These are phyloP conservation scores for Rubroshorea leprosula DNA, from an alignment of 345 rosid species.

Conservation along the genomic window DNA sequence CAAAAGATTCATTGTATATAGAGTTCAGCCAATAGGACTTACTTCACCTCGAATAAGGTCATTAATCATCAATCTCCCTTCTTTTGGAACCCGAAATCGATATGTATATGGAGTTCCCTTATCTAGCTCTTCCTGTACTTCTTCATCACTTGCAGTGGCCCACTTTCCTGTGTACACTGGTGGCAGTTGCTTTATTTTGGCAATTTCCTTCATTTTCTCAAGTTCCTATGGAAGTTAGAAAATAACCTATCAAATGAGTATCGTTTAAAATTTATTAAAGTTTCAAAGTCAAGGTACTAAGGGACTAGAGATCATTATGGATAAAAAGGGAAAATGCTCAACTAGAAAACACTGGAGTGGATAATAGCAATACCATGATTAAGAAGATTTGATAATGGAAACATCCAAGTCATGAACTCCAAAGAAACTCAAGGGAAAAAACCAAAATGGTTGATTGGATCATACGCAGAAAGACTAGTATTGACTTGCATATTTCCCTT, in stretches of 20 bases:
- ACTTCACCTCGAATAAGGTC: slow-evolving; percentile 94
- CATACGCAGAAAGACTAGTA: not conserved
- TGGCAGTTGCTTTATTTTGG: slow-evolving; percentile 66
- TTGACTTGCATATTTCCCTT: not conserved
- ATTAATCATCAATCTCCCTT: slow-evolving; percentile 66
- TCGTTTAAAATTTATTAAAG: not conserved
- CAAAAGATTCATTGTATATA: not conserved
- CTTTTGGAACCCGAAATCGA: slow-evolving; percentile 78
- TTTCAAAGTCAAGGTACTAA: not conserved
- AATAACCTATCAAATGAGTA: slow-evolving; percentile 5
- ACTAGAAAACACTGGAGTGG: not conserved
- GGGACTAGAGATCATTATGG: too few relatives aligned
- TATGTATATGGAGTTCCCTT: slow-evolving; percentile 78
- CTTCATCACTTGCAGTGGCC: slow-evolving; percentile 66
- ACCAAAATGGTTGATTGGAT: too few relatives aligned
- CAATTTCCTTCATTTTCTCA: slow-evolving; percentile 84
- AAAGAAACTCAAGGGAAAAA: too few relatives aligned
- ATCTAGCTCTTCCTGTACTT: slow-evolving; percentile 66
- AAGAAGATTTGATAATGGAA: not conserved
- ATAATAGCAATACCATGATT: not conserved
- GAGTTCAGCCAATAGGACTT: slow-evolving; percentile 18
- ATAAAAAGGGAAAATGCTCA: not conserved
- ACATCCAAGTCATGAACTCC: too few relatives aligned
- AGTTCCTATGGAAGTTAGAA: slow-evolving; percentile 53
- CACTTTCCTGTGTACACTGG: slow-evolving; percentile 84